phyloP scores from a whole-genome alignment of 495 filamentous ascomycete species.

The Neurospora intermedia region DNA sequence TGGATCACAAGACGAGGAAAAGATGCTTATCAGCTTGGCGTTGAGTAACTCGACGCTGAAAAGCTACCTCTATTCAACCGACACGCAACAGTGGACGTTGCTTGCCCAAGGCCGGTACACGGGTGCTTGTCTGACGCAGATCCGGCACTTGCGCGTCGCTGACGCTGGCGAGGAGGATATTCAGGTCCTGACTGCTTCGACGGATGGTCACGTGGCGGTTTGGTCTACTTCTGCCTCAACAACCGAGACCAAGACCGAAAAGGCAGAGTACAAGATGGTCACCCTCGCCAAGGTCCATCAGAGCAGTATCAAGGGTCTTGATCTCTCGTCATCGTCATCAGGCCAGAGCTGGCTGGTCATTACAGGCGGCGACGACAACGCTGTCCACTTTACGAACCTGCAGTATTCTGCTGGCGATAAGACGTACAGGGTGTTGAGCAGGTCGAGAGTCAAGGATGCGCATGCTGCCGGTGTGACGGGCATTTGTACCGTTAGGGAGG shows the following conservation, averaged over 20 bases:
- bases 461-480: slow-evolving; percentile 76
- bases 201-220: slow-evolving; percentile 34
- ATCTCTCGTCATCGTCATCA: slow-evolving; percentile 15
- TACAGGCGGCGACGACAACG: slow-evolving; percentile 82
- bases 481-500: slow-evolving; percentile 35
- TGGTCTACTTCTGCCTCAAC: slow-evolving; percentile 14
- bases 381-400: slow-evolving; percentile 49
- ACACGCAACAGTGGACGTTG: slow-evolving; percentile 37
- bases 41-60: slow-evolving; percentile 72
- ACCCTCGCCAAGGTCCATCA: slow-evolving; percentile 50
- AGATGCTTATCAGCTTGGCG: slow-evolving; percentile 51
- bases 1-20: slow-evolving; percentile 10
- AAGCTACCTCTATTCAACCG: slow-evolving; percentile 49
- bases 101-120: slow-evolving; percentile 54
- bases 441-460: slow-evolving; percentile 53
- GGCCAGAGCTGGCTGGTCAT: slow-evolving; percentile 37
- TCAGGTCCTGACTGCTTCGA: slow-evolving; percentile 42
- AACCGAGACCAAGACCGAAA: background rate
- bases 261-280: slow-evolving; percentile 5
- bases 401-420: slow-evolving; percentile 1
- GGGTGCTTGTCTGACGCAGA: slow-evolving; percentile 70
- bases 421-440: slow-evolving; percentile 19
- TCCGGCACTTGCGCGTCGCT: slow-evolving; percentile 36
- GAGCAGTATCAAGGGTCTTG: slow-evolving; percentile 57
- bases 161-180: slow-evolving; percentile 19